A percentile compares a stretch with the other conserved stretches of the same genome.
Evolutionary conservation across 495 filamentous ascomycete genomes (phyloP).

Genomic region (Aspergillus funiculosus): DNA sequence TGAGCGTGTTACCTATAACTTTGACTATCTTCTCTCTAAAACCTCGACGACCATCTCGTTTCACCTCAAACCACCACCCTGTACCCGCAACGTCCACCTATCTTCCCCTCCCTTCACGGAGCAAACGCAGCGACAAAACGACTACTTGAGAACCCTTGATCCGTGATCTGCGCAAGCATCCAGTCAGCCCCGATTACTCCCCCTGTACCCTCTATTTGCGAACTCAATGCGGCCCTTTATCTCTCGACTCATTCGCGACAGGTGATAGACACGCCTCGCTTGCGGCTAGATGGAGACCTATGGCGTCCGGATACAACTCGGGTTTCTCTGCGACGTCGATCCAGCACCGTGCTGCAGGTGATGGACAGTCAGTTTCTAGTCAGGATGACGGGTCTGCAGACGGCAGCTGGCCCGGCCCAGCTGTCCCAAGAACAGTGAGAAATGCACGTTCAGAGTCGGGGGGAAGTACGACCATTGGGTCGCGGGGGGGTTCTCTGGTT

Average conservation of each 20-base stretch:
- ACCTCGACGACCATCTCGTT: not conserved
- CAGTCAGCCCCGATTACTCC: not conserved
- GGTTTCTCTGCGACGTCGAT: slow-evolving; percentile 61
- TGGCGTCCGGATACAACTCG: slow-evolving; percentile 47
- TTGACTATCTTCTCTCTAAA: not conserved
- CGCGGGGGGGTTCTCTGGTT: slow-evolving; percentile 56
- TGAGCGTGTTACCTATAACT: slow-evolving; percentile 9
- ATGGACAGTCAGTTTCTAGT: slow-evolving; percentile 49
- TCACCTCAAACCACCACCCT: not conserved
- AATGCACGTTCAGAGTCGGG: slow-evolving; percentile 54
- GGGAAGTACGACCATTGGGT: slow-evolving; percentile 54
- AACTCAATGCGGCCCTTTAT: slow-evolving; percentile 36
- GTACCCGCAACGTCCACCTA: slow-evolving; percentile 12
- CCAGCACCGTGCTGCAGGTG: slow-evolving; percentile 57
- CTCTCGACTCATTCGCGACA: slow-evolving; percentile 26
- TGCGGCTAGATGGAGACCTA: slow-evolving; percentile 44
- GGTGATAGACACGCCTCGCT: slow-evolving; percentile 36
- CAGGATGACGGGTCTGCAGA: slow-evolving; percentile 50
- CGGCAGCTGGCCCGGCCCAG: slow-evolving; percentile 45
- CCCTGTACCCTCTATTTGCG: too few species aligned
- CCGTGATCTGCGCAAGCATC: not conserved
- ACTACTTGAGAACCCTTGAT: slow-evolving; percentile 7
- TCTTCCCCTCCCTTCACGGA: slow-evolving; percentile 14
- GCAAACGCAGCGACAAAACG: slow-evolving; percentile 5
- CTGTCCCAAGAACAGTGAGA: slow-evolving; percentile 32